Conservation (phyloP, 306 rosid species). For the Casuarina glauca region DNA sequence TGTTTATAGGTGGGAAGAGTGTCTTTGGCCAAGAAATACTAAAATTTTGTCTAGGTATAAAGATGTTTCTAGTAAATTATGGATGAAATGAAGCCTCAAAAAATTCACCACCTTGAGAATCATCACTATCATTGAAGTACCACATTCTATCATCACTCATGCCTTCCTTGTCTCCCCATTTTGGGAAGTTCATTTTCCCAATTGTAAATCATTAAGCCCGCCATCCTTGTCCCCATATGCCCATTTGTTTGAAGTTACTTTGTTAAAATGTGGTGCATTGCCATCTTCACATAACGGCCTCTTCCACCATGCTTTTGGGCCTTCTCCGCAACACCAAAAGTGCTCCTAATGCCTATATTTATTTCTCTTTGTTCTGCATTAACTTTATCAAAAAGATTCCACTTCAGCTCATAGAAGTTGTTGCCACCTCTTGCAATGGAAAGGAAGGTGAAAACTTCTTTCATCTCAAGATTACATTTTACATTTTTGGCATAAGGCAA, state of each 20-base stretch:
- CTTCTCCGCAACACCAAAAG: conserved; percentile 73
- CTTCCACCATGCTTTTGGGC: conserved; percentile 86
- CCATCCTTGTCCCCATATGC: conserved; percentile 81
- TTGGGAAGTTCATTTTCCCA: too few species aligned
- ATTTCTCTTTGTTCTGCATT: conserved; percentile 92
- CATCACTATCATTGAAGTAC: conserved; percentile 68
- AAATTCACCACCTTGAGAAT: neutral
- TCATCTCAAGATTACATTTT: conserved; percentile 82
- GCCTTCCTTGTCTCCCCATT: neutral
- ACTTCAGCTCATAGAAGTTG: conserved; percentile 61
- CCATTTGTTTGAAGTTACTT: conserved; percentile 98
- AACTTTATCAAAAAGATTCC: conserved; percentile 91
- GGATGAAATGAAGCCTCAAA: too few species aligned
- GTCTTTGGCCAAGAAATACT: too few species aligned
- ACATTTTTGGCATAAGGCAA: conserved; percentile 82
- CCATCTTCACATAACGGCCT: conserved; percentile 70
- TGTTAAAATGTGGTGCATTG: conserved; percentile 78
- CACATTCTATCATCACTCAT: neutral
- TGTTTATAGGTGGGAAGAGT: too few species aligned
- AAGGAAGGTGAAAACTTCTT: conserved; percentile 66
- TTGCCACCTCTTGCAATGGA: conserved; percentile 73
- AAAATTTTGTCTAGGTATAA: too few species aligned
- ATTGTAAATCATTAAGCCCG: neutral
- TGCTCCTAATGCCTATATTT: conserved; percentile 68
- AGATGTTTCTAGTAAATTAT: too few species aligned